phyloP scores from a whole-genome alignment of 1,139 yeast genomes.

The Eremothecium sinecaudum region DNA sequence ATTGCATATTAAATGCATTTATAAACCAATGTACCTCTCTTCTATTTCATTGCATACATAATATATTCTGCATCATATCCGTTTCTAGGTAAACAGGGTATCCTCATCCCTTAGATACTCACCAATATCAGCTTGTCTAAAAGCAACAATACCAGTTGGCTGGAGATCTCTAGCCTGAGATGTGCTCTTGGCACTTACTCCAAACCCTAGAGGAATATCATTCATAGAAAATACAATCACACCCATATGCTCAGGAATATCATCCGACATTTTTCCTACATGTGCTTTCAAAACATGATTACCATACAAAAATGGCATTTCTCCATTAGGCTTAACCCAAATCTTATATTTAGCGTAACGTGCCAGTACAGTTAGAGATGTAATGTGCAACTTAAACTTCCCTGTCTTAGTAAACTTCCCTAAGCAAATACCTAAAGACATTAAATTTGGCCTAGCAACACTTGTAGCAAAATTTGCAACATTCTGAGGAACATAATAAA shows the following conservation, averaged over 20 bases:
- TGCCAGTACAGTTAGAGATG: slow-evolving; percentile 75
- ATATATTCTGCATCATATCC: neutral
- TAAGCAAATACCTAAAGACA: slow-evolving; percentile 87
- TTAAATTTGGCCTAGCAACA: slow-evolving; percentile 76
- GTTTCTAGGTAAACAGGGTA: slow-evolving; percentile 73
- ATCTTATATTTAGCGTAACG: slow-evolving; percentile 86
- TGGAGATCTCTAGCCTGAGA: slow-evolving; percentile 77
- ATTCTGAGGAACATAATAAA: slow-evolving; percentile 78
- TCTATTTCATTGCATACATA: neutral
- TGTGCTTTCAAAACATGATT: slow-evolving; percentile 96
- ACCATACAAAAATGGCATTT: slow-evolving; percentile 96
- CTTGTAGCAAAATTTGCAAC: slow-evolving; percentile 85
- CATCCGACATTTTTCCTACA: slow-evolving; percentile 92
- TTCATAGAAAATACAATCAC: slow-evolving; percentile 84
- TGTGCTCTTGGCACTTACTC: slow-evolving; percentile 91
- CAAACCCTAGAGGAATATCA: slow-evolving; percentile 92
- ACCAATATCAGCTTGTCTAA: slow-evolving; percentile 96
- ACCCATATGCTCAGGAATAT: slow-evolving; percentile 97
- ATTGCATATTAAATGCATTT: neutral
- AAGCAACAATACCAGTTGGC: slow-evolving; percentile 91
- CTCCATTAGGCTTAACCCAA: slow-evolving; percentile 96
- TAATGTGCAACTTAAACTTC: slow-evolving; percentile 87
- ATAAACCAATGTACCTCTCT: too few relatives aligned
- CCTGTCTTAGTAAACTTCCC: slow-evolving; percentile 98
- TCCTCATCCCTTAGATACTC: slow-evolving; percentile 98